Percentiles rank a stretch among this genome's conserved stretches.
These are phyloP conservation scores for Heracleum sosnowskyi DNA, from an alignment of 129 eudicot genomes.

Conservation along the genomic window DNA sequence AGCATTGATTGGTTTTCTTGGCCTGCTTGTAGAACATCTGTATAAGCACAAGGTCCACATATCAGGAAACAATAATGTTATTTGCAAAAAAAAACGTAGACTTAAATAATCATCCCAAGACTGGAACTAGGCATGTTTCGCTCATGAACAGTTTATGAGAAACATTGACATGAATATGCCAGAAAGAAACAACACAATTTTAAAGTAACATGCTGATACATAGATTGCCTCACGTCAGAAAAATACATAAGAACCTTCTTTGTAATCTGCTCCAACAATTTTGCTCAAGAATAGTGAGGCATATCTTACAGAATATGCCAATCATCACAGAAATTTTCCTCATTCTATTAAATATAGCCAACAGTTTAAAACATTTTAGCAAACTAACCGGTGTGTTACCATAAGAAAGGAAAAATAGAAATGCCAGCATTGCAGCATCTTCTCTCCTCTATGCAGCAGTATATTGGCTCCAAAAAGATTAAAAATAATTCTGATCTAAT, in stretches of 20 bases:
- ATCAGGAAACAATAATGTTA: not conserved
- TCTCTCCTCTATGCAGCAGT: too few relatives aligned
- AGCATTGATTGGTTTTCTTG: slow-evolving; percentile 88
- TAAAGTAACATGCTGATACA: not conserved
- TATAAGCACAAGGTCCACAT: slow-evolving; percentile 1
- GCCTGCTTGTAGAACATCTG: slow-evolving; percentile 99
- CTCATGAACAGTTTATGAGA: not conserved
- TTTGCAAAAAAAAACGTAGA: not conserved
- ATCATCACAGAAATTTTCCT: not conserved
- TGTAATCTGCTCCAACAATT: not conserved
- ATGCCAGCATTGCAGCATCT: too few relatives aligned
- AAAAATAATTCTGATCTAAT: too few relatives aligned
- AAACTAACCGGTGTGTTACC: not conserved
- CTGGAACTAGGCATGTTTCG: not conserved
- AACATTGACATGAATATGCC: not conserved
- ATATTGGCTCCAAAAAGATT: too few relatives aligned
- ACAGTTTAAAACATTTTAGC: not conserved
- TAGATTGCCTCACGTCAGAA: not conserved
- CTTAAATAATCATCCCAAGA: not conserved
- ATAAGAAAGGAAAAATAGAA: too few relatives aligned
- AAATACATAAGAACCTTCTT: not conserved
- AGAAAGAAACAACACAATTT: not conserved
- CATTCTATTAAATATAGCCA: too few relatives aligned
- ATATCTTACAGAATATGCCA: not conserved
- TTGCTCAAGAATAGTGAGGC: not conserved